Conservation (phyloP, 345 rosid genomes). For the Brassica juncea region DNA sequence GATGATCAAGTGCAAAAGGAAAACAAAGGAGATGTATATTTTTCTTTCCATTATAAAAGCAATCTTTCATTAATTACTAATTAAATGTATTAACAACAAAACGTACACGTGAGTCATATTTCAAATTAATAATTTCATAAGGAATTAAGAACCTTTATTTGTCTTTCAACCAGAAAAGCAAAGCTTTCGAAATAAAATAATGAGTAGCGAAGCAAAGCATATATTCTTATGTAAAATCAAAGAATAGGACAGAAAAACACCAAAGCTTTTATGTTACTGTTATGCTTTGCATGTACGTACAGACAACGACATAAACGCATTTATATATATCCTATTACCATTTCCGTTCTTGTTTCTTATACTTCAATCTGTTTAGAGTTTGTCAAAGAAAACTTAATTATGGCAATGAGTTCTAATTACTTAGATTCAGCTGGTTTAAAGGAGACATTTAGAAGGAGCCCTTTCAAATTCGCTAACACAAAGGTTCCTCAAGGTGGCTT, state of each 20-base stretch:
- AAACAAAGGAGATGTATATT: too few species aligned
- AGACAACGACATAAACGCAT: background rate
- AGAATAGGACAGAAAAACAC: conserved; percentile 19
- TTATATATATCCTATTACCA: background rate
- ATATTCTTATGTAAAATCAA: conserved; percentile 24
- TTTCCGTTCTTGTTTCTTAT: background rate
- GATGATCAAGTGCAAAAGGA: too few species aligned
- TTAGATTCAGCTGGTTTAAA: conserved; percentile 4
- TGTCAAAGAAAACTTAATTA: background rate
- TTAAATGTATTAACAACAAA: background rate
- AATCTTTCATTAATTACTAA: background rate
- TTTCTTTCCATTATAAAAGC: too few species aligned
- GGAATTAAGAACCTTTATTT: background rate
- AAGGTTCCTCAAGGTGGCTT: conserved; percentile 30
- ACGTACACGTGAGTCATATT: background rate
- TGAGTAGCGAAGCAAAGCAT: conserved; percentile 31
- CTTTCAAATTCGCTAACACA: conserved; percentile 31
- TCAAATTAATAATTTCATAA: background rate
- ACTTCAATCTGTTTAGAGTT: background rate
- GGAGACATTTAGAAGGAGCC: conserved; percentile 30
- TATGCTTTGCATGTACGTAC: conserved; percentile 28
- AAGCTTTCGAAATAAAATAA: conserved; percentile 15
- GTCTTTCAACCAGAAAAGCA: background rate
- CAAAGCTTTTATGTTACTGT: conserved; percentile 9
- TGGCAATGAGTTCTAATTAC: conserved; percentile 28